Conservation (phyloP, 139 green algal species). For the Micromonas pusilla region DNA sequence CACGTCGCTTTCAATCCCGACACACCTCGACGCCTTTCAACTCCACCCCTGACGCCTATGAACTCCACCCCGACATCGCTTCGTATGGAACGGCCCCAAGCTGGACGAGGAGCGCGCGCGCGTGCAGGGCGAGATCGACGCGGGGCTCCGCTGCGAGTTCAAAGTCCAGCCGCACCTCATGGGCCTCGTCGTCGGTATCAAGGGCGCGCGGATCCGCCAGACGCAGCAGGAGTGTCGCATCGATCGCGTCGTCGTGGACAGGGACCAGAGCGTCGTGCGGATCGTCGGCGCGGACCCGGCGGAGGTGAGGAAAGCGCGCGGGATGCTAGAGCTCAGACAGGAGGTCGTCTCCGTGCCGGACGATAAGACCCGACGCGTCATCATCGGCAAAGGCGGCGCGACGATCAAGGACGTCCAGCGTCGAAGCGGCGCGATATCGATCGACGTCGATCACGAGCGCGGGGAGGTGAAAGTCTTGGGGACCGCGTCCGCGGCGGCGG, state of each 20-base stretch:
- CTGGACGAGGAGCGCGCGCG: neutral
- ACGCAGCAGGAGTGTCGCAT: neutral
- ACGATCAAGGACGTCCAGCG: constrained; percentile 5
- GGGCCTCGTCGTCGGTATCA: neutral
- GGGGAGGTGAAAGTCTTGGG: neutral
- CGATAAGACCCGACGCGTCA: neutral
- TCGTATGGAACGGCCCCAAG: too few relatives aligned
- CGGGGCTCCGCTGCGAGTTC: constrained; percentile 13
- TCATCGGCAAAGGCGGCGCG: constrained; percentile 8
- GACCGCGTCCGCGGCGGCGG: neutral
- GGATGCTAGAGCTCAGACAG: neutral
- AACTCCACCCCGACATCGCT: too few relatives aligned
- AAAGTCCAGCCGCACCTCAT: neutral
- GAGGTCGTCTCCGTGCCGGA: neutral
- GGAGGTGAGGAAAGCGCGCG: neutral
- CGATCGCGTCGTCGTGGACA: constrained; percentile 19
- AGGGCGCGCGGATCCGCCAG: neutral
- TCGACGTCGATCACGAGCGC: neutral
- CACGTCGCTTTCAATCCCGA: too few relatives aligned
- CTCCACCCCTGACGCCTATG: too few relatives aligned
- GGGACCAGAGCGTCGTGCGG: neutral
- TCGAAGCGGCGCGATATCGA: neutral
- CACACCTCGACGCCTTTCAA: too few relatives aligned
- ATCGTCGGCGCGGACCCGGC: constrained; percentile 10
- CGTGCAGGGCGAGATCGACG: constrained; percentile 14